Percentiles rank a stretch among this genome's conserved stretches.
Conservation (phyloP, 140 eudicot genomes). For the Bidens hawaiensis region DNA sequence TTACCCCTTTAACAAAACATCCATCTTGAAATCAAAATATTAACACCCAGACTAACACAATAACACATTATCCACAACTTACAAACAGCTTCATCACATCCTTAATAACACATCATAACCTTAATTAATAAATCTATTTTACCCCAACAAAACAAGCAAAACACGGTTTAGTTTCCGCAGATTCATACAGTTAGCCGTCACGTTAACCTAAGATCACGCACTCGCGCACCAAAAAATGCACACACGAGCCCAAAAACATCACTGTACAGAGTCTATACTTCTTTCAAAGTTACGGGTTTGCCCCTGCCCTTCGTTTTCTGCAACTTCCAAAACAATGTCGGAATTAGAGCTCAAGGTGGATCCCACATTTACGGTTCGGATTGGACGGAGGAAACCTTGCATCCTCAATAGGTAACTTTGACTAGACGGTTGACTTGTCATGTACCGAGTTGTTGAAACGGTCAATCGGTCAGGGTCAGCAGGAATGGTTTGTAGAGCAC, state of each 20-base stretch:
- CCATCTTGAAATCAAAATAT: background rate
- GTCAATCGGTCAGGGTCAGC: constrained; percentile 52
- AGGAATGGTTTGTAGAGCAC: constrained; percentile 76
- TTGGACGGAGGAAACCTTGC: constrained; percentile 79
- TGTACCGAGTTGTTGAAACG: constrained; percentile 59
- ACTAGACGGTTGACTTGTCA: constrained; percentile 69
- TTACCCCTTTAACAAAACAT: background rate
- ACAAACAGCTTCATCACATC: background rate
- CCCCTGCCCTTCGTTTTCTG: constrained; percentile 57
- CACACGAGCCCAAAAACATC: constrained; percentile 10
- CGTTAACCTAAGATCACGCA: background rate
- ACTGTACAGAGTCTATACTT: constrained; percentile 25
- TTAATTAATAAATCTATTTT: background rate
- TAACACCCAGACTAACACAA: background rate
- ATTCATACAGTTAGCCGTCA: constrained; percentile 16
- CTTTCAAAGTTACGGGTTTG: constrained; percentile 5
- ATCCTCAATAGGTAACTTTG: constrained; percentile 72
- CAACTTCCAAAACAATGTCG: constrained; percentile 41
- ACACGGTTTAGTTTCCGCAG: background rate
- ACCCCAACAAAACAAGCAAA: constrained; percentile 6
- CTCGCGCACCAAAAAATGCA: constrained; percentile 2
- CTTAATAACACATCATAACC: background rate
- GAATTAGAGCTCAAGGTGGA: constrained; percentile 27
- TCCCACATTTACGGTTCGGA: constrained; percentile 50
- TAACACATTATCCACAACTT: background rate